Evolutionary conservation across 495 filamentous ascomycete species (phyloP), one percentile per base, ranked within the genome.

Genomic region (Talaromyces borbonicus): DNA sequence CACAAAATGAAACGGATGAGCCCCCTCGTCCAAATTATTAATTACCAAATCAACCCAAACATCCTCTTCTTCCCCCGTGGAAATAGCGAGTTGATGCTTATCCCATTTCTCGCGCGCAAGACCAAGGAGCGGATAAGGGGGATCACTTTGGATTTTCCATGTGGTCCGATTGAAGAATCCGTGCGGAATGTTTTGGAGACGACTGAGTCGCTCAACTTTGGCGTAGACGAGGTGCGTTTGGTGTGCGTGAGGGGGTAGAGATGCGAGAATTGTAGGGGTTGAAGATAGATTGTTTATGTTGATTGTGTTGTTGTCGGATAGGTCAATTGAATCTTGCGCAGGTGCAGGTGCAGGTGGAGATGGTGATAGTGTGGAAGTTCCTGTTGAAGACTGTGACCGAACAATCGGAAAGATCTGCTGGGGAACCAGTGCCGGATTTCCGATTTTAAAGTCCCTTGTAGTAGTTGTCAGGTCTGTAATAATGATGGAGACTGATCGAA

Each of bases 1-100:
- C 58, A 72, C 68, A 33, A 75, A 33, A 51, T 77, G 73, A 48
- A 75, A 77, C 7, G 73, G 71, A 54, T 77, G 73, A 2, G 62
- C 58, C 3, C 63, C 61, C 22, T 69, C 68, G 35, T 77, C 73
- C 4, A 73, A 52, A 40, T 77, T 77, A 47, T 77, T 77, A 38
- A 77, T 59, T 1, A 73, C 61, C 0, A 77, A 47, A 39, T 77
- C 72, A 11, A 77, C 53, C 67, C 69, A 74, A 12, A 19, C 42
- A 2, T 53, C n/a, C n/a, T n/a, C 49, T 16, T 53, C 48, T 4
- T 50, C 19, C 1, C 56, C 63, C 0, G 58, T 59, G 7, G 52
- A 51, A 31, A 71, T 37, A 2, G 63, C 40, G 22, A 73, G 50
- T 44, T 72, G 69, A 26, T 73, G 63, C 0, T 52, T 29, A 37